A percentile compares a stretch with the other conserved stretches of the same genome.
Evolutionary conservation across 1,284 basidiomycete species (phyloP).

Genomic region (Fomitopsis schrenkii): DNA sequence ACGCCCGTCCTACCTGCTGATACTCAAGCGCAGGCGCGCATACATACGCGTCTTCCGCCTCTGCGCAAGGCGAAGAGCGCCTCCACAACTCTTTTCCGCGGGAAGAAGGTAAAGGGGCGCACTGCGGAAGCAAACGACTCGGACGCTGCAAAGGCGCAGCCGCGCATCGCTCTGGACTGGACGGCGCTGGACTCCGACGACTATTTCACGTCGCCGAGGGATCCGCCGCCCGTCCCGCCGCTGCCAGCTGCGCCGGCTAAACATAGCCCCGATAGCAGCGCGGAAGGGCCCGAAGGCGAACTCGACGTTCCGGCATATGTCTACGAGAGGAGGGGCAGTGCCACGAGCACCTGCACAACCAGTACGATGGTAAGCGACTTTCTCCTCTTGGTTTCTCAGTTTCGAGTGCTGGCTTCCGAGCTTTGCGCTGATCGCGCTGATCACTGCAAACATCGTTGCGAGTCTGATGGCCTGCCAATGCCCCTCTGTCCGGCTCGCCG

Average conservation of each 20-base stretch:
- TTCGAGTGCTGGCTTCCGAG: neutral
- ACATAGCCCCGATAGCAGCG: neutral
- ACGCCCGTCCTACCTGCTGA: constrained; percentile 7
- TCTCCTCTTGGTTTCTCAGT: neutral
- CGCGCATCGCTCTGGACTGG: neutral
- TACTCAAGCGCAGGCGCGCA: constrained; percentile 6
- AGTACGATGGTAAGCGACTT: constrained; percentile 20
- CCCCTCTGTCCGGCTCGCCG: too few relatives aligned
- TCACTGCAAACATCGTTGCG: too few relatives aligned
- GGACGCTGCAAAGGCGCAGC: neutral
- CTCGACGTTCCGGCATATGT: constrained; percentile 20
- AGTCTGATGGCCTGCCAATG: too few relatives aligned
- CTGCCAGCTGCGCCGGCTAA: neutral
- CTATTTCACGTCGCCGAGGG: constrained; percentile 14
- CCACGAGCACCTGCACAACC: constrained; percentile 19
- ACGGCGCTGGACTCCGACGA: neutral
- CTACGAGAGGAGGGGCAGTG: constrained; percentile 24
- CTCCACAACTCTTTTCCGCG: constrained; percentile 14
- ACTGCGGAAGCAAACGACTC: neutral
- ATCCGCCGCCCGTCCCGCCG: constrained; percentile 16
- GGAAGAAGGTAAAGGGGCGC: constrained; percentile 1
- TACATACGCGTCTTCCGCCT: constrained; percentile 24
- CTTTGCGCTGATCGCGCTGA: neutral
- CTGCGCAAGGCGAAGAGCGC: constrained; percentile 23
- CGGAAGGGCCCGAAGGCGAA: constrained; percentile 1